Evolutionary conservation across 257 asterid species (phyloP).

Genomic region (Lantana camara): DNA sequence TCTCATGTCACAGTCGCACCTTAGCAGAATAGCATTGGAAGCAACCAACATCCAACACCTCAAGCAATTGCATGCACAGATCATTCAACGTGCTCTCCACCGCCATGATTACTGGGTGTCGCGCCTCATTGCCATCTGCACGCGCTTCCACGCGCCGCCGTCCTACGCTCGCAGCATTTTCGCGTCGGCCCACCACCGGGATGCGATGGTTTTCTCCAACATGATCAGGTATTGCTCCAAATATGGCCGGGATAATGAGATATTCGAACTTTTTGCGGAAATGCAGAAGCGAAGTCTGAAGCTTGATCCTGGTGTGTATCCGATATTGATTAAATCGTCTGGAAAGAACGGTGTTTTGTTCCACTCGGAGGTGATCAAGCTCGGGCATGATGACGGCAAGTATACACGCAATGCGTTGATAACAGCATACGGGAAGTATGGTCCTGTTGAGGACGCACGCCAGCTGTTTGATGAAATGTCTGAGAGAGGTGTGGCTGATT

Average conservation of each 20-base stretch:
- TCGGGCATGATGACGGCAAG: constrained; percentile 48
- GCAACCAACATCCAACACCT: constrained; percentile 37
- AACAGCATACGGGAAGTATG: constrained; percentile 59
- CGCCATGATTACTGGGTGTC: constrained; percentile 46
- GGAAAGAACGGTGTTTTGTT: constrained; percentile 49
- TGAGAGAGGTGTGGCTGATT: constrained; percentile 53
- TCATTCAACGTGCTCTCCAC: constrained; percentile 52
- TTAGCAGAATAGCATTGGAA: constrained; percentile 31
- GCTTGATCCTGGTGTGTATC: constrained; percentile 58
- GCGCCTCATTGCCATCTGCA: constrained; percentile 50
- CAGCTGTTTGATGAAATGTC: constrained; percentile 65
- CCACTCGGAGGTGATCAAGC: constrained; percentile 55
- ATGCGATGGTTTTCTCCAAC: constrained; percentile 50
- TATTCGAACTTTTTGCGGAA: constrained; percentile 38
- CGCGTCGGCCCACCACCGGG: constrained; percentile 42
- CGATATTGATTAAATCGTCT: constrained; percentile 55
- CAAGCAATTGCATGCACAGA: constrained; percentile 55
- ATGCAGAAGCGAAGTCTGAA: constrained; percentile 47
- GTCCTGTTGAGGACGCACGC: constrained; percentile 57
- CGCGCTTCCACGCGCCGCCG: constrained; percentile 64
- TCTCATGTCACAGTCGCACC: constrained; percentile 28
- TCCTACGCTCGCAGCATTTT: constrained; percentile 42
- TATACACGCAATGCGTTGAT: constrained; percentile 57
- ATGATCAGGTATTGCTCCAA: constrained; percentile 49
- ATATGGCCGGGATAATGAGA: constrained; percentile 37